phyloP scores from a whole-genome alignment of 1,284 basidiomycete species.

The Singerocomus inundabilis region DNA sequence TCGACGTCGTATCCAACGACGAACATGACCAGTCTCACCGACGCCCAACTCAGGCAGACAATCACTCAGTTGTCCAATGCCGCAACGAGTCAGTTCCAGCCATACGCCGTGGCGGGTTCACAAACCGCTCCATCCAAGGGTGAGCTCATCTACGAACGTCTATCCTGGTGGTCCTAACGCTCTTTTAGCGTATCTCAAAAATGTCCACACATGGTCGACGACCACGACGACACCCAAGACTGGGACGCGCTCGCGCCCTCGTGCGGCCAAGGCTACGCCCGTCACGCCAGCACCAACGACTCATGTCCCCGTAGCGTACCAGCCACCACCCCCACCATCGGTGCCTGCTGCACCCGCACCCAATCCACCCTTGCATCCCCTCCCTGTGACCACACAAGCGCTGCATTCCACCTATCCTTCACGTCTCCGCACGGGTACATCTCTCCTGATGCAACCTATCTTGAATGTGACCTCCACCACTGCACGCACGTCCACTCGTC shows the following conservation, averaged over 20 bases:
- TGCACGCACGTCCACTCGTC: conserved; percentile 50
- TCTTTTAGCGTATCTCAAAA: conserved; percentile 56
- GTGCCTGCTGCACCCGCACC: conserved; percentile 30
- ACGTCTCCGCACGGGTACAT: conserved; percentile 89
- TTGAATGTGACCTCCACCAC: conserved; percentile 39
- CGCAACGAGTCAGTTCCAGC: conserved; percentile 39
- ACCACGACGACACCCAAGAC: conserved; percentile 29
- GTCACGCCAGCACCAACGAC: conserved; percentile 32
- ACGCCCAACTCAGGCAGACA: conserved; percentile 58
- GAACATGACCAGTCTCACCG: conserved; percentile 46
- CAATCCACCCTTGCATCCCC: conserved; percentile 49
- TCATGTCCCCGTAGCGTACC: conserved; percentile 35
- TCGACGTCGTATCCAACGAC: conserved; percentile 34
- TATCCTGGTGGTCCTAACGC: conserved; percentile 9
- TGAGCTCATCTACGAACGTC: conserved; percentile 15
- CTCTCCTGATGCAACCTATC: conserved; percentile 91
- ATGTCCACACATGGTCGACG: conserved; percentile 60
- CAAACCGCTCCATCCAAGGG: conserved; percentile 45
- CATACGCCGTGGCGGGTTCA: conserved; percentile 44
- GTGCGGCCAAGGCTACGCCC: conserved; percentile 36
- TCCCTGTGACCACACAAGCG: conserved; percentile 70
- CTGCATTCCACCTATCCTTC: conserved; percentile 84
- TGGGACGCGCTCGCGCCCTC: conserved; percentile 30
- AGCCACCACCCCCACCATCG: conserved; percentile 22
- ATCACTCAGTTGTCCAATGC: conserved; percentile 47